Base-by-base conservation (phyloP, 2,329 filamentous ascomycete genomes). In the Alternaria conjuncta region DNA sequence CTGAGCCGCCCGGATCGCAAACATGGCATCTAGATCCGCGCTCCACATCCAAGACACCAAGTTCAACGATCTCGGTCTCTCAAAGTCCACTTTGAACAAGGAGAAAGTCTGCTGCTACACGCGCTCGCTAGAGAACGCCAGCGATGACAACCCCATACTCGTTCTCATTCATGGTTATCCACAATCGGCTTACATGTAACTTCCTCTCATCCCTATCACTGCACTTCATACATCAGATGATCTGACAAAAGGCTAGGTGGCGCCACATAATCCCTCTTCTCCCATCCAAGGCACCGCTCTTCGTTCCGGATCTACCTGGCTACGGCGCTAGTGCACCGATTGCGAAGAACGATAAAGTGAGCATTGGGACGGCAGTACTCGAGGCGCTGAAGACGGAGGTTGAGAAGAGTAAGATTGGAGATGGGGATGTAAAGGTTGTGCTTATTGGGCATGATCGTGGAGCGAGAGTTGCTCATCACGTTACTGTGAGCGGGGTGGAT, bases 371-470 rank as follows among this genome's bases (percentile, higher is more conserved):
- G 8, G 61, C 71, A 2, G 18, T 77, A 15, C 44, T 78, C 2
- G 62, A 69, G 2, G 75, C 75, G 2, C 62, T 79, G 4, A 61
- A 67, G 21, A 71, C 72, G 1, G 68, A 74, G 54, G 41, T 75
- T 9, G 65, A 71, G n/a, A 59, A 68, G 2, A 23, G 49, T 11
- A 53, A 53, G 5, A 69, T 64, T 15, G 53, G 15, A 2, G 12
- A 65, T 6, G 26, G 15, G 4, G 6, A 54, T 13, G 64, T 73
- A 3, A 75, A 74, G 1, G 60, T 78, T 6, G 45, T 79, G 1
- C 63, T 89, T 20, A 85, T 85, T 60, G 85, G 82, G 0, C 87
- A 89, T 68, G 87, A 89, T 71, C 84, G 87, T 43, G 87, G 87
- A 4, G 87, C 84, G 0, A 78, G 86, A 28, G 82, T 88, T 3